A percentile compares a stretch with the other conserved stretches of the same genome.
These are phyloP conservation scores for Gillenia trifoliata DNA, from an alignment of 306 rosid species.

Conservation along the genomic window DNA sequence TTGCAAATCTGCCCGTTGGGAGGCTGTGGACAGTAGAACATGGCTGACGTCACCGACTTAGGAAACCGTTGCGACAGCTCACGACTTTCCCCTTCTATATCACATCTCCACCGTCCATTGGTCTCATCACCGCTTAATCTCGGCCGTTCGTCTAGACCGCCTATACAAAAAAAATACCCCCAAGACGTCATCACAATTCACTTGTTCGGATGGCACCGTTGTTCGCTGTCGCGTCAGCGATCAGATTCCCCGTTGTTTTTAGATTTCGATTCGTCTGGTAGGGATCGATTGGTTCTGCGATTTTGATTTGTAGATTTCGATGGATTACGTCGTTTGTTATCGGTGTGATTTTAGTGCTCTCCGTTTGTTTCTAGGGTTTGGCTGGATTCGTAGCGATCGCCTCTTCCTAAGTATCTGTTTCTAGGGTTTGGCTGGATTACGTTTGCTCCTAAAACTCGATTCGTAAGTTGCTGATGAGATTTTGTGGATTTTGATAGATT, in stretches of 20 bases:
- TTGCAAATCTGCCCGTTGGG: no score
- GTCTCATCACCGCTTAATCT: background rate
- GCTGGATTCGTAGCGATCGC: no score
- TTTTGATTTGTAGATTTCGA: background rate
- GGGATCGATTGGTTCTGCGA: background rate
- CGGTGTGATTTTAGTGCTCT: background rate
- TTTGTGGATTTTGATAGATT: background rate
- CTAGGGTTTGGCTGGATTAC: no score
- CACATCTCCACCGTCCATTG: background rate
- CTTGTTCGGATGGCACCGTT: rapidly evolving
- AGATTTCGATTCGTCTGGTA: no score
- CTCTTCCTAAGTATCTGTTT: no score
- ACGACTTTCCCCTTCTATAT: background rate
- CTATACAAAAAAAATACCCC: background rate
- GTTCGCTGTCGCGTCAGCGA: no score
- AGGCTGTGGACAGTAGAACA: no score
- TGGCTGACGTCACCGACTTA: no score
- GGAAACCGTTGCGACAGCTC: background rate
- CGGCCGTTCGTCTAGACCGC: background rate
- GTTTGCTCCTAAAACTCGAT: no score
- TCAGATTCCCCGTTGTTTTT: background rate
- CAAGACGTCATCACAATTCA: background rate
- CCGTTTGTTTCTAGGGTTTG: no score
- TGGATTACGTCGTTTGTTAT: background rate
- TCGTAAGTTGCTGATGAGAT: no score